phyloP scores from a whole-genome alignment of 495 filamentous ascomycete genomes.

The Bathelium albidoporum region DNA sequence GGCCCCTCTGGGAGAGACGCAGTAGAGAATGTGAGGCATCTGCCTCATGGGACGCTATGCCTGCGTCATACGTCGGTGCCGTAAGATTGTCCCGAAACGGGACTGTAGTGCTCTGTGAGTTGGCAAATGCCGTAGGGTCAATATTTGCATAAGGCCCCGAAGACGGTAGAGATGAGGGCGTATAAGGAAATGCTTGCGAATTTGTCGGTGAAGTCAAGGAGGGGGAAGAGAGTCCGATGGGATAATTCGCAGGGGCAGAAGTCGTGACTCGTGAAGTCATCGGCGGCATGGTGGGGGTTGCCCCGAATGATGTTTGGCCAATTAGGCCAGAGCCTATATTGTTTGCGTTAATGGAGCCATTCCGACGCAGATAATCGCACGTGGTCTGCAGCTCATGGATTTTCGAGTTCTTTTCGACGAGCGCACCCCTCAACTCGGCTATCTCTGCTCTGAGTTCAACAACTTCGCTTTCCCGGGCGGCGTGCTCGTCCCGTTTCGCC shows the following conservation, averaged over 20 bases:
- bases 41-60: neutral
- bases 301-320: conserved; percentile 13
- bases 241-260: conserved; percentile 4
- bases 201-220: neutral
- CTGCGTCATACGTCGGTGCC: neutral
- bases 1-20: neutral
- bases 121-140: neutral
- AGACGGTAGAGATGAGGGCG: neutral
- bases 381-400: conserved; percentile 24
- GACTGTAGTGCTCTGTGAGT: neutral
- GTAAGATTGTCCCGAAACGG: neutral
- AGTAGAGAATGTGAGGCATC: conserved; percentile 1
- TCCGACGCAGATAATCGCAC: neutral
- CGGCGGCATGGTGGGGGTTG: conserved; percentile 14
- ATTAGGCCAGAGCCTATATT: conserved; percentile 4
- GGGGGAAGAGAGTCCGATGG: neutral
- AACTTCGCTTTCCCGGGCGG: conserved; percentile 73
- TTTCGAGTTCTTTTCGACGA: conserved; percentile 22
- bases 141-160: neutral
- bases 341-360: conserved; percentile 5
- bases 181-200: neutral
- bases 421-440: conserved; percentile 13
- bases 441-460: conserved; percentile 44
- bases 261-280: conserved; percentile 17
- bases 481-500: conserved; percentile 81